A percentile compares a stretch with the other conserved stretches of the same genome.
phyloP scores from a whole-genome alignment of 2,329 filamentous ascomycete species.

The Hirsutella minnesotensis region DNA sequence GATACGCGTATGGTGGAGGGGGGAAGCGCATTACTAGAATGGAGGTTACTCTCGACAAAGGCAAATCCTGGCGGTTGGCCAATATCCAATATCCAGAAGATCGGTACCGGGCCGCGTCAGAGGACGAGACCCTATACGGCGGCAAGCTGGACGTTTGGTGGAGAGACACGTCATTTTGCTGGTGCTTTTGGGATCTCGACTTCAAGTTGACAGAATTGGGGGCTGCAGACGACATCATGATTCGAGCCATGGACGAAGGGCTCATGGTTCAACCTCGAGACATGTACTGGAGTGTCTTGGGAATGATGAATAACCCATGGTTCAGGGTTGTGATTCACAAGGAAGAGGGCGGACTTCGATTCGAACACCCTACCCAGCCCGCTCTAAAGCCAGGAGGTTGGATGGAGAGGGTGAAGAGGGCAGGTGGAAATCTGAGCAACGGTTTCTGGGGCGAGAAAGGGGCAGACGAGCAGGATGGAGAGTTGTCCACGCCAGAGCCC shows the following conservation, averaged over 20 bases:
- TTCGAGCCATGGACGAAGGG: constrained; percentile 81
- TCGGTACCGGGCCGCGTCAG: constrained; percentile 54
- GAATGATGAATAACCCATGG: constrained; percentile 99
- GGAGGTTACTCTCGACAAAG: constrained; percentile 74
- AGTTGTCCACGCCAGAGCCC: constrained; percentile 30
- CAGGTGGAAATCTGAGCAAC: constrained; percentile 68
- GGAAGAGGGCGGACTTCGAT: constrained; percentile 49
- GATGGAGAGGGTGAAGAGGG: constrained; percentile 86
- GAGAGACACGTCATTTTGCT: constrained; percentile 76
- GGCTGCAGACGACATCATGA: constrained; percentile 59
- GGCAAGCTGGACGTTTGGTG: constrained; percentile 70
- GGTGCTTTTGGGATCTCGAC: constrained; percentile 81
- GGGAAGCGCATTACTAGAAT: constrained; percentile 74
- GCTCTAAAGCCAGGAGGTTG: constrained; percentile 68
- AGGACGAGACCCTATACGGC: constrained; percentile 55
- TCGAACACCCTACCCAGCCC: constrained; percentile 83
- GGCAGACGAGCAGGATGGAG: constrained; percentile 33
- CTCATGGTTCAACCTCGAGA: constrained; percentile 80
- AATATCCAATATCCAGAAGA: constrained; percentile 78
- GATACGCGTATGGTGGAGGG: constrained; percentile 83
- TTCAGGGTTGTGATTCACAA: constrained; percentile 68
- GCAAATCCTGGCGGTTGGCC: constrained; percentile 67
- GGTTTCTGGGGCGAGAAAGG: constrained; percentile 73
- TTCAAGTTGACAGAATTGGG: constrained; percentile 51
- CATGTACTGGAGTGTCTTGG: constrained; percentile 91